A percentile compares a stretch with the other conserved stretches of the same genome.
Evolutionary conservation across 345 rosid genomes (phyloP).

Genomic region (Cardamine resedifolia): DNA sequence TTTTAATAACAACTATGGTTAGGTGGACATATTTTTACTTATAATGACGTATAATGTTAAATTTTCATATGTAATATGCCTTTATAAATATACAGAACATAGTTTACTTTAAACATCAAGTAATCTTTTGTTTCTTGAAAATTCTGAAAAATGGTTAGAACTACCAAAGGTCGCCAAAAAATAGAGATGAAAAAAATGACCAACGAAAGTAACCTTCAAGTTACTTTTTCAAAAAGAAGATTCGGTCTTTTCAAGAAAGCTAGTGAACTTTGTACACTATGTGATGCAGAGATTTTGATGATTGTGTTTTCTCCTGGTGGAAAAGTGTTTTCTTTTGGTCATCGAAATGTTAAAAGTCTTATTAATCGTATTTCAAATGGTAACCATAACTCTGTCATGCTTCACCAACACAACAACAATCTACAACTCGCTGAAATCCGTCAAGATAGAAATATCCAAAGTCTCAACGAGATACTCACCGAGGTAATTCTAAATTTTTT

Average conservation of each 20-base stretch:
- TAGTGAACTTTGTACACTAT: constrained; percentile 27
- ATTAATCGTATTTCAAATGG: constrained; percentile 31
- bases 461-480: constrained; percentile 46
- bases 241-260: constrained; percentile 29
- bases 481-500: constrained; percentile 17
- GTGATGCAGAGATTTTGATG: constrained; percentile 13
- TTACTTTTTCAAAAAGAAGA: constrained; percentile 30
- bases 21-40: background rate
- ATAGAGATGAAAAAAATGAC: background rate
- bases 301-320: constrained; percentile 27
- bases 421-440: constrained; percentile 36
- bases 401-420: background rate
- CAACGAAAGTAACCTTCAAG: background rate
- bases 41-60: background rate
- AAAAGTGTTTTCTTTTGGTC: constrained; percentile 59
- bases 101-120: background rate
- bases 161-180: constrained; percentile 5
- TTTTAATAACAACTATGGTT: background rate
- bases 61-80: background rate
- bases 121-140: background rate
- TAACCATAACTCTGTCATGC: background rate
- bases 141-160: constrained; percentile 25
- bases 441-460: constrained; percentile 36
- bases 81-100: background rate
- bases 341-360: constrained; percentile 43